Percentiles rank a stretch among this genome's conserved stretches.
phyloP scores from a whole-genome alignment of 495 filamentous ascomycete genomes.

The Penicillium mononematosum region DNA sequence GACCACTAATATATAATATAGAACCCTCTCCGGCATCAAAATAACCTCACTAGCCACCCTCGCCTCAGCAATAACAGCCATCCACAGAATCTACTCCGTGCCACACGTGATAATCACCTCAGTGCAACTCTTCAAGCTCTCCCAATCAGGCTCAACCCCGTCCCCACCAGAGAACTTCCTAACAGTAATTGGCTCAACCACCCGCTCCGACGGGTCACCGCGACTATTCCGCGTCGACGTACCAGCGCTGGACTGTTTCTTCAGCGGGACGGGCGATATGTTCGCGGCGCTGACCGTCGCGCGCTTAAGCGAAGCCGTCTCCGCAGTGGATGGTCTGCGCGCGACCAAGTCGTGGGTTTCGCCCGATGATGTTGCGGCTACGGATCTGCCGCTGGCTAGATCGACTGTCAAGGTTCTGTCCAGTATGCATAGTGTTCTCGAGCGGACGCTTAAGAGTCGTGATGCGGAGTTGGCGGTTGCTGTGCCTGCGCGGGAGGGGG shows the following conservation, averaged over 20 bases:
- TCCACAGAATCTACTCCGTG: constrained; percentile 73
- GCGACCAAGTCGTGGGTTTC: constrained; percentile 63
- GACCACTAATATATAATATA: constrained; percentile 31
- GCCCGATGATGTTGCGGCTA: constrained; percentile 61
- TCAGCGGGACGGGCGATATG: constrained; percentile 97
- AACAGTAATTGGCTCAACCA: constrained; percentile 76
- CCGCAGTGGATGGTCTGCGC: constrained; percentile 39
- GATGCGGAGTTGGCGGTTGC: constrained; percentile 48
- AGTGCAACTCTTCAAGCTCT: constrained; percentile 52
- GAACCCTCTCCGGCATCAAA: constrained; percentile 75
- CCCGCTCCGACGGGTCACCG: constrained; percentile 56
- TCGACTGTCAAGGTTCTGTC: constrained; percentile 85
- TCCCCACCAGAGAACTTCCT: constrained; percentile 51
- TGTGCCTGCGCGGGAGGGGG: constrained; percentile 18
- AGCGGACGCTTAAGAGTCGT: constrained; percentile 69
- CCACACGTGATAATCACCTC: constrained; percentile 95
- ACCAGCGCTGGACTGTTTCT: constrained; percentile 85
- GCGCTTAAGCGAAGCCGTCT: constrained; percentile 80
- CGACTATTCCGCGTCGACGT: constrained; percentile 82
- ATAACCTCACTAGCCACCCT: constrained; percentile 75
- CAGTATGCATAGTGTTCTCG: constrained; percentile 85
- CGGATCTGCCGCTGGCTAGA: constrained; percentile 75
- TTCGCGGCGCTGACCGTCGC: constrained; percentile 89
- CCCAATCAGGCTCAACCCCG: constrained; percentile 38
- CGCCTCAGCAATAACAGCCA: constrained; percentile 65